Base-by-base conservation (phyloP, 176 grass and related monocot genomes). In the Bonia amplexicaulis region DNA sequence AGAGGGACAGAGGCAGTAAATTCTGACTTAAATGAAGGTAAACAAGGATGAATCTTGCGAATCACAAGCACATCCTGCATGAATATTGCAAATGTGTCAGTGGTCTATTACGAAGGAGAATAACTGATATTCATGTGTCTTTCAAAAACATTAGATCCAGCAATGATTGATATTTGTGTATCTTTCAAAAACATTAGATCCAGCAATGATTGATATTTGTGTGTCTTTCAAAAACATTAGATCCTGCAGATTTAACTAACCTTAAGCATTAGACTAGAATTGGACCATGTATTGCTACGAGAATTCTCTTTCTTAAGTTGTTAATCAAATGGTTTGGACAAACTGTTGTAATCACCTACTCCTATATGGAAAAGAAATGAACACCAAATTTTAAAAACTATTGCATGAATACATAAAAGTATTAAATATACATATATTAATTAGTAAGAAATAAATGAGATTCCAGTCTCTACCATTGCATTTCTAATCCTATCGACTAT, bases 1-100 rank as follows among this genome's bases (percentile, higher is more conserved):
- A 98, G 87, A 93, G 96, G 96, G 66, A 98, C 96, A 73, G 96
- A 91, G 55, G 96, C 96, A 80, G 96, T 98, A 93, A 98, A 98
- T 62, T 98, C 96, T 76, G 93, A 87, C 85, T 98, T 98, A 84
- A 98, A 98, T 75, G 96, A 98, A 90, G 96, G 96, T 87, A 98
- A 83, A 87, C 91, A 98, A 48, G 89, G 89, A 86, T 98, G 96
- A 77, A 95, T 90, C 68, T 93, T 95, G 82, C 91, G 89, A 80
- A 93, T 93, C 70, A 95, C 82, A 73, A 98, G 89, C 82, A 92
- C 68, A 64, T 95, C 93, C 85, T 94, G 85, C 59, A 79, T 37
- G 12, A 66, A 83, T 20, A 76, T 42, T 79, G 19, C 10, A 78
- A 74, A 81, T 51, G 23, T 70, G 77, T 47, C 4, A 68, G 54